Base-by-base conservation (phyloP, 352 stramenopile species). In the Globisporangium paroecandrum region DNA sequence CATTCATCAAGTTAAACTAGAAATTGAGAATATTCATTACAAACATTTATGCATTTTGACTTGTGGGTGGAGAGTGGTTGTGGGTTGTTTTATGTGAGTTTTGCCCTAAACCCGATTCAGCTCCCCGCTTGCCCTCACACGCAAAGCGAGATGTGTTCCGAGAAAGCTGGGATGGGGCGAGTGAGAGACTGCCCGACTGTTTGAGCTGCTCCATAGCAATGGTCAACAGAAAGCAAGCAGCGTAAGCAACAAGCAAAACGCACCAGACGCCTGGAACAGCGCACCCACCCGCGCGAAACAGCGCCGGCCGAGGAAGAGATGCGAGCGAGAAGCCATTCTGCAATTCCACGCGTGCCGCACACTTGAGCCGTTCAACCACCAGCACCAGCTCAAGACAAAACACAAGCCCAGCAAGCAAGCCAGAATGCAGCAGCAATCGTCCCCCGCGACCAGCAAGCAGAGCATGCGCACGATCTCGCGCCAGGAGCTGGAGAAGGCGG, bases 401-500 rank as follows among this genome's bases (percentile, higher is more conserved):
- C 4, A 56, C 58, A 18, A 61, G 8, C 22, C 27, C 27, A 32
- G 27, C 27, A 32, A 32, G 29, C 22, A 27, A 66, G 43, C 27
- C 25, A 34, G 18, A 1, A 69, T 56, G 22, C 57, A 65, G 56
- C 43, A 69, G 15, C 12, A 22, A 46, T n/a, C 64, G 13, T 58
- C 64, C 22, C 10, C 53, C 27, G 12, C 55, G 1, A 38, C 32
- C 43, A 61, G 56, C 56, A 69, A 65, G 46, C 29, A 12, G 25
- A 29, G n/a, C 32, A 59, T 47, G 32, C 65, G 65, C 58, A 70
- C 65, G 46, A 70, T 70, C 58, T 70, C 65, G 18, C 65, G 65
- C 32, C 65, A 64, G 34, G 65, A 70, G 58, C 57, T 70, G 32
- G 65, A 70, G 57, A 70, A 70, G 29, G 65, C 65, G 3, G 65